Base-by-base conservation (phyloP, 371 early-diverging fungal species). In the Scutellospora calospora region DNA sequence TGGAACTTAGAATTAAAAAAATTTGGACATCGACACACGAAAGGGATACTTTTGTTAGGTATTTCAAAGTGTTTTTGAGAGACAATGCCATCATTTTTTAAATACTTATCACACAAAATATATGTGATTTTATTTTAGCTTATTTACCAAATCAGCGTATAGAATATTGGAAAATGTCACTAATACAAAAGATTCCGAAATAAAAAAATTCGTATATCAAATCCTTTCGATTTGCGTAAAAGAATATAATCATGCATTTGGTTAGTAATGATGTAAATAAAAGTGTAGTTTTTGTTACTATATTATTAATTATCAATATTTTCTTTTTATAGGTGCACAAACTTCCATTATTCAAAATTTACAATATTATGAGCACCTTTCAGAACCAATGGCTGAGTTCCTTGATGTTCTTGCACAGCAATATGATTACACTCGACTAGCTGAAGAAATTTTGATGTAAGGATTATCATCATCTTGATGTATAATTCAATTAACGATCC, bases 331-430 rank as follows among this genome's bases (percentile, higher is more conserved):
- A 94, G 94, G 88, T 14, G 92, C 94, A n/a, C 92, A 93, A 82
- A 94, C 95, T 0, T 91, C 95, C 18, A 91, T 97, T 25, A 89
- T 94, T 75, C 97, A 98, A 81, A 93, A 95, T 82, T 87, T 98
- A 52, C 94, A 95, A 80, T 97, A 97, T 82, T 96, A 92, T 88
- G 98, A 98, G 65, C 95, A 97, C 80, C 89, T 97, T 27, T 90
- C 96, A 33, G 98, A 99, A 82, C 89, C 93, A 20, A 94, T 97
- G 93, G 98, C 98, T 0, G 95, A 95, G 57, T 87, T 98, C 1
- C 82, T 98, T 52, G 88, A 91, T 31, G 85, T 89, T 79, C 81
- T 95, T 55, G 87, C 89, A 33, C 89, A 90, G 5, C 83, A 92
- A 45, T 90, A 92, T 81, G 92, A 93, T 33, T 89, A 93, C 79